These are phyloP conservation scores for Suillus variegatus DNA, from an alignment of 768 basidiomycete species.

Conservation along the genomic window DNA sequence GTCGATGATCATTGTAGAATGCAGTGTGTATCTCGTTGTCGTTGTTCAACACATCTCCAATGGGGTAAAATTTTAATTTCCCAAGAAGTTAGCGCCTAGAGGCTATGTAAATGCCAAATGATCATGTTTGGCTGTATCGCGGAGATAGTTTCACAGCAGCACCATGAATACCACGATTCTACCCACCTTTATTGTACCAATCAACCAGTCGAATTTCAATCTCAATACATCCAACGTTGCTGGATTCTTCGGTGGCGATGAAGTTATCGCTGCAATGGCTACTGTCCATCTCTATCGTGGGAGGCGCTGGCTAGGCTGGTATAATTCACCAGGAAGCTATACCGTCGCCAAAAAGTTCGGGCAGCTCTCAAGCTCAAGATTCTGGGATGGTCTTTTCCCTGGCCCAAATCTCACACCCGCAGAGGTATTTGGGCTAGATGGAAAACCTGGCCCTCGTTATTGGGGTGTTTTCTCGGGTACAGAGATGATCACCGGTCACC, in stretches of 20 bases:
- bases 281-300: conserved; percentile 34
- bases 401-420: conserved; percentile 20
- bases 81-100: not conserved
- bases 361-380: conserved; percentile 23
- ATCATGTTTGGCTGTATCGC: not conserved
- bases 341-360: conserved; percentile 33
- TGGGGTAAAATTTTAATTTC: not conserved
- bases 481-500: conserved; percentile 20
- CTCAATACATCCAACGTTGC: conserved; percentile 33
- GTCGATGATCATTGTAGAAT: not conserved
- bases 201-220: conserved; percentile 13
- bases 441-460: conserved; percentile 29
- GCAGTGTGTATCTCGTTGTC: not conserved
- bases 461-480: conserved; percentile 28
- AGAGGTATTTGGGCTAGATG: conserved; percentile 29
- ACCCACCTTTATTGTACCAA: not conserved
- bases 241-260: conserved; percentile 37
- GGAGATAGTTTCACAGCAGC: not conserved
- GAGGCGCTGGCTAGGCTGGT: conserved; percentile 39
- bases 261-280: conserved; percentile 36
- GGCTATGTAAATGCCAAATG: not conserved
- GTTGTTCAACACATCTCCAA: not conserved
- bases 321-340: conserved; percentile 36
- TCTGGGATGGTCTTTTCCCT: conserved; percentile 29
- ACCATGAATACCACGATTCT: not conserved